These are phyloP conservation scores for Citrus trifoliata DNA, from an alignment of 345 rosid genomes.

Conservation along the genomic window DNA sequence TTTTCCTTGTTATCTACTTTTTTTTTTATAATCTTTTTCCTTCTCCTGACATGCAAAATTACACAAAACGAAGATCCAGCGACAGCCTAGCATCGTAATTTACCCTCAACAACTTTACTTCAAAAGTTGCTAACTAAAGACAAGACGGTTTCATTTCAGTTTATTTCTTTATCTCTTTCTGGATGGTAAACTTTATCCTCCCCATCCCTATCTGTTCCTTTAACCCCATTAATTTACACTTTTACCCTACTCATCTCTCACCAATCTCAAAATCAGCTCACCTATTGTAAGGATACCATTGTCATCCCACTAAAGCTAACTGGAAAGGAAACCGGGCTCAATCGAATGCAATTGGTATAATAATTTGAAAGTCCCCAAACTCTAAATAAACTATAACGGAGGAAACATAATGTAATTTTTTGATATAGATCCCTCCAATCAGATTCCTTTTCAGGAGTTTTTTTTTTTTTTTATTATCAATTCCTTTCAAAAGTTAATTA, in stretches of 20 bases:
- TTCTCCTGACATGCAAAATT: too few relatives aligned
- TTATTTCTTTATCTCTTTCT: conserved; percentile 2
- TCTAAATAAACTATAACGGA: too few relatives aligned
- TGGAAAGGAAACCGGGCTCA: not conserved
- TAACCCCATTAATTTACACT: not conserved
- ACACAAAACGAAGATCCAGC: not conserved
- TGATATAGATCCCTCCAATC: not conserved
- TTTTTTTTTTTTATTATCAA: too few relatives aligned
- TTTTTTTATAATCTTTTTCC: too few relatives aligned
- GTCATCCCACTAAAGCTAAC: not conserved
- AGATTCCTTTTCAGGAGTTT: not conserved
- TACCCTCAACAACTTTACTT: not conserved
- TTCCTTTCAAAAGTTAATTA: not conserved
- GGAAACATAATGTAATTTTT: too few relatives aligned
- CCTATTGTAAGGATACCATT: not conserved
- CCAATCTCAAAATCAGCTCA: not conserved
- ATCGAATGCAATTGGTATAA: not conserved
- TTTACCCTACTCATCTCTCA: not conserved
- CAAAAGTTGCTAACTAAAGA: not conserved
- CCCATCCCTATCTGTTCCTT: not conserved
- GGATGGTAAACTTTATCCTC: not conserved
- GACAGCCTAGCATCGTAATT: not conserved
- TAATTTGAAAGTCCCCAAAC: not conserved
- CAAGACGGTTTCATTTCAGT: conserved; percentile 3
- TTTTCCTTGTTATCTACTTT: not conserved